These are phyloP conservation scores for Cenchrus purpureus DNA, from an alignment of 176 grass and related monocot genomes.

Conservation along the genomic window DNA sequence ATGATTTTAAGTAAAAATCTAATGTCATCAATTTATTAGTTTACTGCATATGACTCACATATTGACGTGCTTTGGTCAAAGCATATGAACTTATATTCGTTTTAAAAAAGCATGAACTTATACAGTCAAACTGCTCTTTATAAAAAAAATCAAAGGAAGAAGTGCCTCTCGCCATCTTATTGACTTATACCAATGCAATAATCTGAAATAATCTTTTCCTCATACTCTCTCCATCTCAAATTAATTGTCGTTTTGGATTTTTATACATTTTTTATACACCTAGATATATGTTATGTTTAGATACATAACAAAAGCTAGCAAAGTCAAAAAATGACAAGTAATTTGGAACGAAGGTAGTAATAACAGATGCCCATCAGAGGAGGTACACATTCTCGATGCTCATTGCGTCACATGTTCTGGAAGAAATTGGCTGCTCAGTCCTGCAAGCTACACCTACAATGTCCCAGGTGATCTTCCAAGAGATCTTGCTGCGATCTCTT, in stretches of 20 bases:
- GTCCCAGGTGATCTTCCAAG: slow-evolving; percentile 3
- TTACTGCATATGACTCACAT: neutral
- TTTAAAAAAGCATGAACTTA: neutral
- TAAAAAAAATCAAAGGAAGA: neutral
- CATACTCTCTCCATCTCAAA: no score
- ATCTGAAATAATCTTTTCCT: no score
- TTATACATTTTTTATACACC: no score
- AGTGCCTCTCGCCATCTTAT: no score
- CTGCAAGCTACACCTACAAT: neutral
- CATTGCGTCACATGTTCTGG: neutral
- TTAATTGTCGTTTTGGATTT: no score
- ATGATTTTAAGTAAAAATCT: neutral
- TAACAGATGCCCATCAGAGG: neutral
- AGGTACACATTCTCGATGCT: neutral
- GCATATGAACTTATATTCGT: neutral
- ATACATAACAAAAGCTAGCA: no score
- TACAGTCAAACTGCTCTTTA: neutral
- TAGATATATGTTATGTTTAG: no score
- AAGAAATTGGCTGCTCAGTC: slow-evolving; percentile 8
- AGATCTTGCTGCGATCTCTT: slow-evolving; percentile 44
- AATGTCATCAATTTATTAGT: neutral
- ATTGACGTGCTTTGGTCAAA: neutral
- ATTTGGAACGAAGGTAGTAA: no score
- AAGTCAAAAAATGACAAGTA: no score
- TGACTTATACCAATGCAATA: no score